A percentile compares a stretch with the other conserved stretches of the same genome.
These are phyloP conservation scores for Lichtheimia ornata DNA, from an alignment of 371 early-diverging fungal genomes.

Conservation along the genomic window DNA sequence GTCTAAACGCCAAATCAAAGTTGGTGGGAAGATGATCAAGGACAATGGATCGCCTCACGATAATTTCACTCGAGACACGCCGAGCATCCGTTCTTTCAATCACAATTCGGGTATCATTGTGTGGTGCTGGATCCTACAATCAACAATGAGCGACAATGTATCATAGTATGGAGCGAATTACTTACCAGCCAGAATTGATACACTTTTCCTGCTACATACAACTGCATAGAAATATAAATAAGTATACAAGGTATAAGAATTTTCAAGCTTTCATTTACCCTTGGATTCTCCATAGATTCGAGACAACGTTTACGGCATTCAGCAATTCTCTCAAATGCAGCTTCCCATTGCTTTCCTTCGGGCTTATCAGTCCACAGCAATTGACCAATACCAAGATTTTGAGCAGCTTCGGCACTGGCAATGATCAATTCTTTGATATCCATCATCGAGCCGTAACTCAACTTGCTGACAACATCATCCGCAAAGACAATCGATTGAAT, in stretches of 20 bases:
- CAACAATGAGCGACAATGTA: not conserved
- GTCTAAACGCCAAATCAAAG: constrained; percentile 46
- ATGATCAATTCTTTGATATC: constrained; percentile 49
- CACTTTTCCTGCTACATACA: constrained; percentile 51
- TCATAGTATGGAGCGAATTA: not conserved
- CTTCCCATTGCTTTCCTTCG: constrained; percentile 40
- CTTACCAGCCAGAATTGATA: constrained; percentile 55
- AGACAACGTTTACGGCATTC: constrained; percentile 40
- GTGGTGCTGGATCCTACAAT: constrained; percentile 42
- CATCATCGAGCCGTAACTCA: constrained; percentile 55
- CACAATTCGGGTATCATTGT: constrained; percentile 47
- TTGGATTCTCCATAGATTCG: constrained; percentile 38
- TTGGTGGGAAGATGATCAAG: constrained; percentile 52
- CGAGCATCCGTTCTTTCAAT: constrained; percentile 41
- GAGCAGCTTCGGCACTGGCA: constrained; percentile 45
- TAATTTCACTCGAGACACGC: constrained; percentile 43
- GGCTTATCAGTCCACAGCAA: constrained; percentile 35
- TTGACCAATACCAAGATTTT: constrained; percentile 32
- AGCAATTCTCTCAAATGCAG: constrained; percentile 38
- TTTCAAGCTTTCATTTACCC: constrained; percentile 22
- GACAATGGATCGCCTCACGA: constrained; percentile 43
- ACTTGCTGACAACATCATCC: constrained; percentile 52
- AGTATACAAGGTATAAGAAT: not conserved
- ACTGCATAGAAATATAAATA: constrained; percentile 13
- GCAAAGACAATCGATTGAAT: constrained; percentile 54